Evolutionary conservation across 1,284 basidiomycete species (phyloP), one percentile per base, ranked within the genome.

Genomic region (Cutaneotrichosporon sp.): DNA sequence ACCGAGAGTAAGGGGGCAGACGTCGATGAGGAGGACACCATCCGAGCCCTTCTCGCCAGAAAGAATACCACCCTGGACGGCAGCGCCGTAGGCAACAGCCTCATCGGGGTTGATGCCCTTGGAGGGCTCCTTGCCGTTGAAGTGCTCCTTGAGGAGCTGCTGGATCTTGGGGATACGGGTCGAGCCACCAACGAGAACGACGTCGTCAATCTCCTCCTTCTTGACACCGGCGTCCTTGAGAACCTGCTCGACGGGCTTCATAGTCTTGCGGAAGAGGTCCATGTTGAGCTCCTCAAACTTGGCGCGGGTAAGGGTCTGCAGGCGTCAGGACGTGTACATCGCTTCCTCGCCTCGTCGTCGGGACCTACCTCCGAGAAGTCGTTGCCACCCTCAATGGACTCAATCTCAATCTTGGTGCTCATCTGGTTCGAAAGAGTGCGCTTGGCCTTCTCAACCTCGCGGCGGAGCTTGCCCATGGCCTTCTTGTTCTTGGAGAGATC

Each of bases 201-300:
- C 94, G 78, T 97, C 94, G 68, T 96, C 85, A 56, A 98, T 78
- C 66, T 93, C 89, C 65, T 97, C 91, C 84, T 97, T 97, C 84
- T 93, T 94, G 72, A 97, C 86, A 67, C 87, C 87, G 61, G 94
- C 87, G 71, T 98, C 94, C 84, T 97, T 97, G 69, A 97, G 81
- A 31, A 97, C 94, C 78, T 97, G 92, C 78, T 97, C 92, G 62
- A 97, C 94, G 63, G 94, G 94, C 82, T 93, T 94, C 89, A 97
- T 91, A 39, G 94, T 97, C 84, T 93, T 93, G 69, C 91, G 84
- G 88, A 98, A 97, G 47, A 97, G 84, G 70, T 98, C 93, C 80
- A 96, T 88, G 84, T 97, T 97, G 66, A 97, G 81, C 77, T 97
- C 93, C 78, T 97, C 94, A 72, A 98, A 97, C 79, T 97, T 97